Percentiles rank a stretch among this genome's conserved stretches.
Evolutionary conservation across 805 yeast species (phyloP).

Genomic region (Cyberlindnera suaveolens): DNA sequence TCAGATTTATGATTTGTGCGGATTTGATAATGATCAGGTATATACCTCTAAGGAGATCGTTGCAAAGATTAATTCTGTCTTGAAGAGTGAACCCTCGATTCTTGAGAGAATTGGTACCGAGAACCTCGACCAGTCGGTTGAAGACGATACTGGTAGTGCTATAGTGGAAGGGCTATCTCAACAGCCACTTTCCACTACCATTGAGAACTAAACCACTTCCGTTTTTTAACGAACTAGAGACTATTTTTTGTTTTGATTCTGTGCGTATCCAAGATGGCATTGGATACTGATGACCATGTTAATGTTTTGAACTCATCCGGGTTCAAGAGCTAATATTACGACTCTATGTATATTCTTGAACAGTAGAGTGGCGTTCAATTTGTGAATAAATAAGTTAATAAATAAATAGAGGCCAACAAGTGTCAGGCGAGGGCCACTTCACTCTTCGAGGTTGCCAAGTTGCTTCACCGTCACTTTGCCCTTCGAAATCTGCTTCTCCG

Average conservation of each 20-base stretch:
- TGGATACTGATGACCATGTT: background rate
- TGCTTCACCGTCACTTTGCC: slow-evolving; percentile 11
- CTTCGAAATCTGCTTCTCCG: slow-evolving; percentile 12
- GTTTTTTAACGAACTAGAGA: background rate
- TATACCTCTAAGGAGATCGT: slow-evolving; percentile 35
- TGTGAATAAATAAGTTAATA: background rate
- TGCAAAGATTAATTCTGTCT: slow-evolving; percentile 25
- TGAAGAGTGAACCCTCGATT: slow-evolving; percentile 22
- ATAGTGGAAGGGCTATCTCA: slow-evolving; percentile 10
- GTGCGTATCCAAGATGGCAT: background rate
- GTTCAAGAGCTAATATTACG: no score
- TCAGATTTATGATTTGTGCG: slow-evolving; percentile 18
- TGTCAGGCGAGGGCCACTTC: no score
- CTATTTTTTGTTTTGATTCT: background rate
- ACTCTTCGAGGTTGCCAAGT: slow-evolving; percentile 4
- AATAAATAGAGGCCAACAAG: no score
- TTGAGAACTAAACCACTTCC: slow-evolving; percentile 1
- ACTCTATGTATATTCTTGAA: no score
- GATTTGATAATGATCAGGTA: slow-evolving; percentile 15
- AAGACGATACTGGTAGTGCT: slow-evolving; percentile 6
- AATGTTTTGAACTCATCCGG: background rate
- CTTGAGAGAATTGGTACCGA: slow-evolving; percentile 14
- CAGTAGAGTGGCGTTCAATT: no score
- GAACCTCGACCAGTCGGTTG: slow-evolving; percentile 4
- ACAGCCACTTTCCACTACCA: slow-evolving; percentile 9